phyloP scores from a whole-genome alignment of 129 eudicot genomes.

The Flaveria bidentis region DNA sequence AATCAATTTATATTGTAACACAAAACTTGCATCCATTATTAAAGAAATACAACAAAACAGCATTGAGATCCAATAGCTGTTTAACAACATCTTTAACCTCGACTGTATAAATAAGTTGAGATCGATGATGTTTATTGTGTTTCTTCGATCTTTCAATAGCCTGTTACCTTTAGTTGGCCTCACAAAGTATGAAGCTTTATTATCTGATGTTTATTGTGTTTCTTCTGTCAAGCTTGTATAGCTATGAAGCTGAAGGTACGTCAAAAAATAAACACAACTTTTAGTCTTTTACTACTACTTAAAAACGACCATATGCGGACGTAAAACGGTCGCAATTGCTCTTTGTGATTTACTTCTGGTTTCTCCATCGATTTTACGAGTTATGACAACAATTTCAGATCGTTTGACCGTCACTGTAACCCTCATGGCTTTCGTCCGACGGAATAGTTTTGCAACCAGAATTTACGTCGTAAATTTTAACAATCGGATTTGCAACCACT shows the following conservation, averaged over 20 bases:
- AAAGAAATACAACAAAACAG: conserved; percentile 9
- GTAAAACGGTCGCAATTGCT: too few relatives aligned
- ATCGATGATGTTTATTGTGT: background rate
- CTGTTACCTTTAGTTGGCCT: background rate
- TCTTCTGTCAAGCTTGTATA: conserved; percentile 38
- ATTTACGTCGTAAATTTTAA: too few relatives aligned
- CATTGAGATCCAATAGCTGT: background rate
- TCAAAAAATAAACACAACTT: too few relatives aligned
- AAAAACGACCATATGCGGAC: too few relatives aligned
- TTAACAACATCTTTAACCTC: conserved; percentile 17
- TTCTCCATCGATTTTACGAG: too few relatives aligned
- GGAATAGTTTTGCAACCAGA: too few relatives aligned
- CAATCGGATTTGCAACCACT: too few relatives aligned
- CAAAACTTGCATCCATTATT: conserved; percentile 20
- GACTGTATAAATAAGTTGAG: conserved; percentile 24
- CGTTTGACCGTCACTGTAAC: too few relatives aligned
- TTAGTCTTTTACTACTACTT: too few relatives aligned
- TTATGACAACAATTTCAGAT: too few relatives aligned
- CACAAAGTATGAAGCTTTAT: conserved; percentile 34
- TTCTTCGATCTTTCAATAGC: background rate
- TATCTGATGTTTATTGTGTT: conserved; percentile 31
- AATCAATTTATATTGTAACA: background rate
- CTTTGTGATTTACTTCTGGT: too few relatives aligned
- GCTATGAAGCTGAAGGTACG: conserved; percentile 52
- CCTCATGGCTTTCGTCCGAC: too few relatives aligned